Evolutionary conservation across 2,329 filamentous ascomycete species (phyloP).

Genomic region (Penicillium digitatum): DNA sequence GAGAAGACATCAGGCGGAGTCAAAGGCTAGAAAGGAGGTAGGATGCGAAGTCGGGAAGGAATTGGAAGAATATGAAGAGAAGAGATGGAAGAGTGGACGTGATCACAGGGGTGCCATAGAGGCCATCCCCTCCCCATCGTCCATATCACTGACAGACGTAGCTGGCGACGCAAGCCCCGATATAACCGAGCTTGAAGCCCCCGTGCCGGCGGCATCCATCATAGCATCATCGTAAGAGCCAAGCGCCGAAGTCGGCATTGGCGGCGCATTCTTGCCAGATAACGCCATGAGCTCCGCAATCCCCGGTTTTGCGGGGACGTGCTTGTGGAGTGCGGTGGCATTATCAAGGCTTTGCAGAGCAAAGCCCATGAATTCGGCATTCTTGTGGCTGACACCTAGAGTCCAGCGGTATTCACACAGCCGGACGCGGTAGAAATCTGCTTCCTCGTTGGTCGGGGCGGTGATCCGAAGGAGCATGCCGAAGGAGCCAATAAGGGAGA

Average conservation of each 20-base stretch:
- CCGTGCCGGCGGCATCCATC: slow-evolving; percentile 21
- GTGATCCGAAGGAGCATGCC: slow-evolving; percentile 87
- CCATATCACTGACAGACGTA: slow-evolving; percentile 34
- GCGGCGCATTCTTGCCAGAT: slow-evolving; percentile 23
- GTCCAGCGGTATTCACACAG: slow-evolving; percentile 93
- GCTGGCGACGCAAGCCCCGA: slow-evolving; percentile 39
- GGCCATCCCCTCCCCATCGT: slow-evolving; percentile 29
- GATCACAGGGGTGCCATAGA: slow-evolving; percentile 15
- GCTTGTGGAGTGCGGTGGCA: slow-evolving; percentile 63
- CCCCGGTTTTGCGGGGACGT: slow-evolving; percentile 66
- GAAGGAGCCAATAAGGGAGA: slow-evolving; percentile 91
- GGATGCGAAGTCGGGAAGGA: not conserved
- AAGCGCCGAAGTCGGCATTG: slow-evolving; percentile 12
- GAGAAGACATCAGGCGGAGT: not conserved
- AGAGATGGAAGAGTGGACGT: not conserved
- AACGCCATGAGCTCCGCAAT: slow-evolving; percentile 46
- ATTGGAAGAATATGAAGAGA: not conserved
- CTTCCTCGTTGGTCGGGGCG: slow-evolving; percentile 79
- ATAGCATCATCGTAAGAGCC: slow-evolving; percentile 28
- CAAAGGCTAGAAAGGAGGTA: not conserved
- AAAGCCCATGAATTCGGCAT: slow-evolving; percentile 54
- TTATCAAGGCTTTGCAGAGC: slow-evolving; percentile 76
- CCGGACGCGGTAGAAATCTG: slow-evolving; percentile 82
- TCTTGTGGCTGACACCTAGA: slow-evolving; percentile 76
- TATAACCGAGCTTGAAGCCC: slow-evolving; percentile 35